phyloP scores from a whole-genome alignment of 2,329 filamentous ascomycete genomes.

The Passalora sequoiae region DNA sequence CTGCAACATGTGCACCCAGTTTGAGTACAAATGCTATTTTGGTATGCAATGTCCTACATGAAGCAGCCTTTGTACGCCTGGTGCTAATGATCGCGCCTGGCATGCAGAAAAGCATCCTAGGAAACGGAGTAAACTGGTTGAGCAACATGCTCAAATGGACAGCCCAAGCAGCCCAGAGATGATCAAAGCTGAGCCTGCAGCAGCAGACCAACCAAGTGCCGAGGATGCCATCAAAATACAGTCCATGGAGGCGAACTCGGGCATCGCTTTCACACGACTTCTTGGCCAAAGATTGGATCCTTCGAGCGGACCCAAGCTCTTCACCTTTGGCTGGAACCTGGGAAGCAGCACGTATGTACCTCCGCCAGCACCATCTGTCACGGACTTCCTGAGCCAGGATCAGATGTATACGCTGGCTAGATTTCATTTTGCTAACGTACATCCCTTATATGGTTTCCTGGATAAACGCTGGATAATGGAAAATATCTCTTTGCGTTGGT shows the following conservation, averaged over 20 bases:
- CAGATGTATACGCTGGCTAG: constrained; percentile 45
- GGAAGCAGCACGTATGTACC: constrained; percentile 28
- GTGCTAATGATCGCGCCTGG: no score
- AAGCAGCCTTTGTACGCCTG: no score
- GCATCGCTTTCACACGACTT: constrained; percentile 51
- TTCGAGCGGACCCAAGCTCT: constrained; percentile 48
- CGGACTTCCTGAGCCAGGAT: constrained; percentile 44
- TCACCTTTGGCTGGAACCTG: constrained; percentile 55
- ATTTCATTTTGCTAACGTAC: constrained; percentile 51
- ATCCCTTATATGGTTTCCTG: constrained; percentile 52
- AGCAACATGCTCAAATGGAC: constrained; percentile 25
- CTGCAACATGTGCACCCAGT: constrained; percentile 50
- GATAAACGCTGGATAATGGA: constrained; percentile 29
- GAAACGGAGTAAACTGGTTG: constrained; percentile 32
- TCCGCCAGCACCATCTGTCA: constrained; percentile 32
- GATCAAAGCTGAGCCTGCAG: constrained; percentile 18
- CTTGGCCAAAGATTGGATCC: constrained; percentile 52
- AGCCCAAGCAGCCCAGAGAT: constrained; percentile 14
- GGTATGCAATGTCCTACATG: background rate
- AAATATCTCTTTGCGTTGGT: constrained; percentile 25
- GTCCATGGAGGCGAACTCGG: constrained; percentile 54
- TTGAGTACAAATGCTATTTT: constrained; percentile 52
- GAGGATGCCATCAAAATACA: constrained; percentile 33
- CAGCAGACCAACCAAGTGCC: constrained; percentile 18
- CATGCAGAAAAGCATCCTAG: constrained; percentile 32